Conservation (phyloP, 1,284 basidiomycete species). For the Blastosporella zonata region DNA sequence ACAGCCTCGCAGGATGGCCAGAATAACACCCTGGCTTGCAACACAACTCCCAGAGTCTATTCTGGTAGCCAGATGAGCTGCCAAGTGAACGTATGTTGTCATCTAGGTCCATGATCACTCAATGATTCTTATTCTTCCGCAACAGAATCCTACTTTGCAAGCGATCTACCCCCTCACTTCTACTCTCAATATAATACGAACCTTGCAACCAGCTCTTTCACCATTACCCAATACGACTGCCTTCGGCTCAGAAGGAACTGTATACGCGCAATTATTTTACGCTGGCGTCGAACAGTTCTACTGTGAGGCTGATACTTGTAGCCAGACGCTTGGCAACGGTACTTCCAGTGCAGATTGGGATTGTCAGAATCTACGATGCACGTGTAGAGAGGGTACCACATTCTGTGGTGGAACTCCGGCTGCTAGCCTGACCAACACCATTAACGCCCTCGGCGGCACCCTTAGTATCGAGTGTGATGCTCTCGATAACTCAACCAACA, state of each 20-base stretch:
- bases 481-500: constrained; percentile 40
- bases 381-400: constrained; percentile 61
- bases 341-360: constrained; percentile 52
- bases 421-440: constrained; percentile 52
- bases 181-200: constrained; percentile 75
- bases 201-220: constrained; percentile 63
- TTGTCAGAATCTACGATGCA: constrained; percentile 72
- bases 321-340: constrained; percentile 45
- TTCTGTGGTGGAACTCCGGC: constrained; percentile 66
- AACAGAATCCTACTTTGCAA: constrained; percentile 77
- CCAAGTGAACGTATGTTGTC: constrained; percentile 58
- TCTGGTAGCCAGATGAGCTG: constrained; percentile 75
- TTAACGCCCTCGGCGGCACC: constrained; percentile 57
- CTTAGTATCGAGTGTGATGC: constrained; percentile 68
- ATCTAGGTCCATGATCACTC: constrained; percentile 5
- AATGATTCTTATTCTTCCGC: neutral
- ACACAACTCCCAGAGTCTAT: constrained; percentile 55
- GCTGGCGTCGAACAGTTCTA: constrained; percentile 83
- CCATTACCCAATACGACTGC: constrained; percentile 64
- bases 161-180: constrained; percentile 66
- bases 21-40: constrained; percentile 66
- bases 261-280: constrained; percentile 80
- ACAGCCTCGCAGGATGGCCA: constrained; percentile 28
- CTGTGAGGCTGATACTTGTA: constrained; percentile 70
- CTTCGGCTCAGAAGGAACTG: constrained; percentile 53